phyloP scores from a whole-genome alignment of 805 yeast species.

The Saturnispora gosingensis region DNA sequence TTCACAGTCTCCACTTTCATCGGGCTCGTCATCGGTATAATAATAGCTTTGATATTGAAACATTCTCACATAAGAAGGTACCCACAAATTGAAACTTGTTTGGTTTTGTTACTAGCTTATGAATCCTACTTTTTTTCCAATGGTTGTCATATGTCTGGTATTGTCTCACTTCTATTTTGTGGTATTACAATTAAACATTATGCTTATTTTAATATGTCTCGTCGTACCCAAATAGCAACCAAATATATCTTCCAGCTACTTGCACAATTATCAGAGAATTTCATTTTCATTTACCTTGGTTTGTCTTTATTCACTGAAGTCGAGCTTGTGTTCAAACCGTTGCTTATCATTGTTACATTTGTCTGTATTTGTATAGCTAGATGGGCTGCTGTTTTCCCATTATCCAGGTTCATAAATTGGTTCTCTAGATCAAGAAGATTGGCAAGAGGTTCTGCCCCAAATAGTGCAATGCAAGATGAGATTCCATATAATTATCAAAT shows the following conservation, averaged over 20 bases:
- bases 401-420: conserved; percentile 77
- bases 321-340: conserved; percentile 87
- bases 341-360: conserved; percentile 83
- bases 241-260: conserved; percentile 89
- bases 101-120: conserved; percentile 83
- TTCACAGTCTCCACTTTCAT: conserved; percentile 85
- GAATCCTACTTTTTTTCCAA: conserved; percentile 96
- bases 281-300: conserved; percentile 91
- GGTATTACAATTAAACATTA: conserved; percentile 96
- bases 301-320: conserved; percentile 93
- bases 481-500: conserved; percentile 92
- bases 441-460: conserved; percentile 32
- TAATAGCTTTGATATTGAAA: conserved; percentile 82
- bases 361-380: conserved; percentile 88
- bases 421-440: conserved; percentile 52
- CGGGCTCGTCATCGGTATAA: conserved; percentile 79
- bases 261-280: conserved; percentile 94
- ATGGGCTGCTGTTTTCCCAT: conserved; percentile 96
- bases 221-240: conserved; percentile 93
- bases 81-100: conserved; percentile 95
- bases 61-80: conserved; percentile 89
- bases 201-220: conserved; percentile 94
- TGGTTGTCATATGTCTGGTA: conserved; percentile 99
- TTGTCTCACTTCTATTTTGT: conserved; percentile 87
- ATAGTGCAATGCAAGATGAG: conserved; percentile 56